Percentiles rank a stretch among this genome's conserved stretches.
Conservation (phyloP, 1,139 yeast genomes). For the Casaregolazyma suthepensis region DNA sequence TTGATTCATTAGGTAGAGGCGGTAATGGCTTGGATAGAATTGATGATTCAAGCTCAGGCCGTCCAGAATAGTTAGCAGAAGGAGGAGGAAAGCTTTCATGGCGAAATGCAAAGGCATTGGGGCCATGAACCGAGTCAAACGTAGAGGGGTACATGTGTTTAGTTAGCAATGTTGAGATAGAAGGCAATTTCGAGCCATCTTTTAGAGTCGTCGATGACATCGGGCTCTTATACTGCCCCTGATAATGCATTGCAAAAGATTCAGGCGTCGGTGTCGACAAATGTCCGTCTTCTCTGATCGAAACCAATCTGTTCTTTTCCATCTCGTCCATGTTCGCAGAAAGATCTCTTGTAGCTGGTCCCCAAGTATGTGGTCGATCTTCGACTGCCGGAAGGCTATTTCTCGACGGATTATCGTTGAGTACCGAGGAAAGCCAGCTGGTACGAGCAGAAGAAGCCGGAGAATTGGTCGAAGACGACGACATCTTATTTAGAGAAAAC, state of each 20-base stretch:
- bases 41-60: slow-evolving; percentile 1
- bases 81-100: slow-evolving; percentile 28
- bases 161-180: slow-evolving; percentile 21
- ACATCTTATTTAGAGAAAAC: not conserved
- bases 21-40: slow-evolving; percentile 28
- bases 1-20: slow-evolving; percentile 28
- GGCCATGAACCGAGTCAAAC: not conserved
- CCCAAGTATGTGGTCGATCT: slow-evolving; percentile 32
- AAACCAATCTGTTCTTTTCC: slow-evolving; percentile 21
- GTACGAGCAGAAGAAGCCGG: slow-evolving; percentile 23
- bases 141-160: slow-evolving; percentile 9
- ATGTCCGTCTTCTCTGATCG: slow-evolving; percentile 28
- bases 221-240: slow-evolving; percentile 7
- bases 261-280: slow-evolving; percentile 22
- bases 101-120: slow-evolving; percentile 24
- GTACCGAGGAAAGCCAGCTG: slow-evolving; percentile 26
- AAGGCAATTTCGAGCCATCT: slow-evolving; percentile 14
- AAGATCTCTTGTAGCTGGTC: slow-evolving; percentile 25
- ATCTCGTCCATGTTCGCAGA: slow-evolving; percentile 24
- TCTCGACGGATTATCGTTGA: slow-evolving; percentile 6
- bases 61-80: slow-evolving; percentile 2
- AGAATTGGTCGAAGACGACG: slow-evolving; percentile 20
- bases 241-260: not conserved
- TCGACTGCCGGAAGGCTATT: slow-evolving; percentile 19
- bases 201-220: not conserved